Conservation (phyloP, 768 basidiomycete species). For the Solioccasus polychromus region DNA sequence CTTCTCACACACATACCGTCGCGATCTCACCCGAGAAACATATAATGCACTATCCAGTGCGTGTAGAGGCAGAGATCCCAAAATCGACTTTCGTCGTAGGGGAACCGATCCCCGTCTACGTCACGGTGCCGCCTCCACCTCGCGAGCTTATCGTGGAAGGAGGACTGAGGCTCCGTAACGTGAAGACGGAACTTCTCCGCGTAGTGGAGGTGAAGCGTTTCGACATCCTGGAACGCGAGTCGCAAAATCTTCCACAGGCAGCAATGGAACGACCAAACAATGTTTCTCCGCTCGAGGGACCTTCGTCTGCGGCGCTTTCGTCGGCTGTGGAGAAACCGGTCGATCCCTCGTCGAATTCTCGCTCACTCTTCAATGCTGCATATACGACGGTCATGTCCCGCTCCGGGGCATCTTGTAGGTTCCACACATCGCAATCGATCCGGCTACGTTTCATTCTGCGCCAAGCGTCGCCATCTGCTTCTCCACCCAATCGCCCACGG, state of each 20-base stretch:
- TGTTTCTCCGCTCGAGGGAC: conserved; percentile 26
- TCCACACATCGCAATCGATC: conserved; percentile 73
- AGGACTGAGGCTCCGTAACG: conserved; percentile 74
- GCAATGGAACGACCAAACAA: conserved; percentile 12
- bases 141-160: conserved; percentile 63
- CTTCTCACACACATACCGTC: conserved; percentile 58
- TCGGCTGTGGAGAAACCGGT: conserved; percentile 28
- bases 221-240: conserved; percentile 33
- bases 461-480: conserved; percentile 47
- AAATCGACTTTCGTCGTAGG: conserved; percentile 67
- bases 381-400: conserved; percentile 64
- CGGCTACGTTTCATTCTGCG: conserved; percentile 81
- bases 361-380: conserved; percentile 37
- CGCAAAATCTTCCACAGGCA: conserved; percentile 27
- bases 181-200: conserved; percentile 76
- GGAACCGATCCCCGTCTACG: conserved; percentile 76
- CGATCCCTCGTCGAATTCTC: conserved; percentile 41
- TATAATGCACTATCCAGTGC: conserved; percentile 58
- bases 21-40: conserved; percentile 58
- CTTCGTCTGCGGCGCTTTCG: conserved; percentile 27
- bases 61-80: conserved; percentile 67
- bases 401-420: conserved; percentile 90
- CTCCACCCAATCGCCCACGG: conserved; percentile 46
- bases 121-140: conserved; percentile 75
- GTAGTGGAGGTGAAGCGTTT: conserved; percentile 54